Evolutionary conservation across 23 red algal genomes (phyloP).

Genomic region (Agarophyton chilense): DNA sequence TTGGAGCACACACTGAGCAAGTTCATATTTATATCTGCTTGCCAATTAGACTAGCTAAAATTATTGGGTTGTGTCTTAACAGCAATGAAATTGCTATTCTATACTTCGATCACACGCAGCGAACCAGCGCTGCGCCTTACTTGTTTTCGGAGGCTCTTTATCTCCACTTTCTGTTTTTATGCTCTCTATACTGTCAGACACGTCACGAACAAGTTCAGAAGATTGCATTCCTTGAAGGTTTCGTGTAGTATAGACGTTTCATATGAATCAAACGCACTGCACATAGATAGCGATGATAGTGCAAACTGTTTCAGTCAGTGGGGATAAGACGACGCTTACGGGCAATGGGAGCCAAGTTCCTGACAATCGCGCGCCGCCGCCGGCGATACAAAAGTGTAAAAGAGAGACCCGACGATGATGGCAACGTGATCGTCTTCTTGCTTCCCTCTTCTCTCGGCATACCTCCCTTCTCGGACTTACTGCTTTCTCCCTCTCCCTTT

Average conservation of each 20-base stretch:
- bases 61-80: conserved; percentile 18
- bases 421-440: too few relatives aligned
- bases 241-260: conserved; percentile 29
- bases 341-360: too few relatives aligned
- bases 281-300: not conserved
- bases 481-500: too few relatives aligned
- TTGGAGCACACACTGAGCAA: conserved; percentile 31
- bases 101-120: conserved; percentile 33
- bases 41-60: not conserved
- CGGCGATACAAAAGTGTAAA: too few relatives aligned
- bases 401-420: too few relatives aligned
- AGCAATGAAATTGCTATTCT: not conserved
- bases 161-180: too few relatives aligned
- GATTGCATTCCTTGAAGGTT: not conserved
- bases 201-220: not conserved
- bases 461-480: too few relatives aligned
- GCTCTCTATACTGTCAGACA: not conserved
- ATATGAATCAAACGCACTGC: not conserved
- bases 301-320: too few relatives aligned
- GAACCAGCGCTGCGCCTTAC: not conserved
- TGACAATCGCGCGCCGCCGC: too few relatives aligned
- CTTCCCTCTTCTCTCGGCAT: too few relatives aligned
- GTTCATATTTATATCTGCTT: conserved; percentile 1
- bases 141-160: conserved; percentile 36
- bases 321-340: too few relatives aligned